Evolutionary conservation across 306 rosid species (phyloP), one percentile per base, ranked within the genome.

Genomic region (Psophocarpus tetragonolobus): DNA sequence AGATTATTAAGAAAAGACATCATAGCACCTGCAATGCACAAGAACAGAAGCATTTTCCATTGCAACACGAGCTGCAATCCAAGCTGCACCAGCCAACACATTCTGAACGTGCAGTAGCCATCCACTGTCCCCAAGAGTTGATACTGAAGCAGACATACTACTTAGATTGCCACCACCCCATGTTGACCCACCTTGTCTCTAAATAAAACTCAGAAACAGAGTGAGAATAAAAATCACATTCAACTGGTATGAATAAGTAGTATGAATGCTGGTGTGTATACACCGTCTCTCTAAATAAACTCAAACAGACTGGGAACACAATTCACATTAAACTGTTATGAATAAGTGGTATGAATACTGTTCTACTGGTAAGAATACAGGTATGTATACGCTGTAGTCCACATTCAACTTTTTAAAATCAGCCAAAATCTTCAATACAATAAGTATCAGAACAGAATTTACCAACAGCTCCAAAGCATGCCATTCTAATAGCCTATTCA

Each of bases 111-210:
- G 97, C 79, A 86, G 88, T 79, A 95, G 74, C 99, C 99, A 95
- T 66, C 97, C 99, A 87, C 91, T 91, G 82, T 95, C 97, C 80
- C 97, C 97, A 80, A 95, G 96, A 62, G 92, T 87, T 73, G 99
- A 91, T 68, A 95, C 99, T 20, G 97, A 92, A 84, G 97, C 90
- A 84, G 99, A 95, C 99, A 95, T 95, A 77, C 97, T 92, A 83
- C 97, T 92, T 48, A 95, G 91, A 80, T 95, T 95, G 57, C 99
- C 99, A 73, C 99, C 99, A 84, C 99, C 97, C 99, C 99, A 95
- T 41, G 89, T 95, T 81, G 92, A 92, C 48, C 94, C 99, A 73
- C 99, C 99, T 82, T 95, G 92, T 82, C 99, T 91, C 99, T 92
- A 73, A 75, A 82, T 39, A 77, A 47, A 82, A 61, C 67, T 53